These are phyloP conservation scores for Geosiphon pyriformis DNA, from an alignment of 192 early-diverging fungal genomes.

Conservation along the genomic window DNA sequence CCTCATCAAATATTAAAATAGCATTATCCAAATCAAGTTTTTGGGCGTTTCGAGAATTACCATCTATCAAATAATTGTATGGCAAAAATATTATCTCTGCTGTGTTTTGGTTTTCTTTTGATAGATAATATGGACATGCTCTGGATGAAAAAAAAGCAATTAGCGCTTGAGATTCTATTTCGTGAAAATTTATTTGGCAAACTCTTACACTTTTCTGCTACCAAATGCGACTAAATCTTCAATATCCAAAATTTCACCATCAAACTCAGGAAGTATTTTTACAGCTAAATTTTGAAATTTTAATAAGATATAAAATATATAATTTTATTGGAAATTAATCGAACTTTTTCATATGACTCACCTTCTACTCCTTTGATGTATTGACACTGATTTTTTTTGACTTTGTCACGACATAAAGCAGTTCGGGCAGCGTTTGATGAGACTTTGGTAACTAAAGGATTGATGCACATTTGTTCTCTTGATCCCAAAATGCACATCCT, in stretches of 20 bases:
- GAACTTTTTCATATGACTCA: not conserved
- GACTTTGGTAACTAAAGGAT: conserved; percentile 31
- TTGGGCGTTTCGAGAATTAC: conserved; percentile 44
- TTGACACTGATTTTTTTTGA: conserved; percentile 33
- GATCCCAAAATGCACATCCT: conserved; percentile 49
- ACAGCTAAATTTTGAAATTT: not conserved
- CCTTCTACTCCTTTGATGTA: conserved; percentile 27
- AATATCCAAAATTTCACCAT: conserved; percentile 44
- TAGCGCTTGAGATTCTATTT: not conserved
- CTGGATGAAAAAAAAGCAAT: not conserved
- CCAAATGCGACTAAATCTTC: conserved; percentile 48
- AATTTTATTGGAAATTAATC: not conserved
- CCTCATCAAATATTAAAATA: conserved; percentile 64
- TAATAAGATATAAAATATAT: not conserved
- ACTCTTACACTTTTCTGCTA: conserved; percentile 27
- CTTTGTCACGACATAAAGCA: conserved; percentile 40
- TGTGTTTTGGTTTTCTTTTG: conserved; percentile 30
- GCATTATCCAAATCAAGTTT: conserved; percentile 47
- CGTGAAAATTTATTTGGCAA: not conserved
- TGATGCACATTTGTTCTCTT: conserved; percentile 57
- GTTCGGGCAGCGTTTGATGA: conserved; percentile 30
- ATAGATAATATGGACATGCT: conserved; percentile 57
- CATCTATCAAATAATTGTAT: conserved; percentile 61
- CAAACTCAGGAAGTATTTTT: not conserved
- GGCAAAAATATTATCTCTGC: conserved; percentile 60